Percentiles rank a stretch among this genome's conserved stretches.
These are phyloP conservation scores for Lecanoromycetidae sp. DNA, from an alignment of 2,329 filamentous ascomycete genomes.

Conservation along the genomic window DNA sequence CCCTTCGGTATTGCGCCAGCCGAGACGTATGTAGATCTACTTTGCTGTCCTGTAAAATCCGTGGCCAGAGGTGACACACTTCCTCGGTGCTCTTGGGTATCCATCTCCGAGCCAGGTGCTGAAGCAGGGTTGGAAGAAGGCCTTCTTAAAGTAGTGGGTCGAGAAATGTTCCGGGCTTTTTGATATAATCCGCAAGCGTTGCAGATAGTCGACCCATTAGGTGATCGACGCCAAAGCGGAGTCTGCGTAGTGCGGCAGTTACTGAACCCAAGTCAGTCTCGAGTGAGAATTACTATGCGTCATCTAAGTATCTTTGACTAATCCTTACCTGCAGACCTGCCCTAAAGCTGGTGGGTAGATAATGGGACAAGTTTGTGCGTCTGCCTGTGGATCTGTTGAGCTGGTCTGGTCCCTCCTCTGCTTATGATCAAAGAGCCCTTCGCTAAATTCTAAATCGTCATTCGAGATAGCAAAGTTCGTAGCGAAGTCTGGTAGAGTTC, in stretches of 20 bases:
- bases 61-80: constrained; percentile 26
- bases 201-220: constrained; percentile 87
- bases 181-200: constrained; percentile 94
- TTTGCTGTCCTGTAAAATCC: constrained; percentile 26
- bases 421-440: constrained; percentile 1
- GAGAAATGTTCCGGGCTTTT: constrained; percentile 82
- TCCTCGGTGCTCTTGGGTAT: constrained; percentile 28
- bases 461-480: not conserved
- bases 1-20: constrained; percentile 64
- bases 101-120: constrained; percentile 30
- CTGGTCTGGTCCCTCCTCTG: not conserved
- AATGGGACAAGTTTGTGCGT: constrained; percentile 16
- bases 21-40: constrained; percentile 57
- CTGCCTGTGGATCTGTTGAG: constrained; percentile 13
- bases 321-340: constrained; percentile 58
- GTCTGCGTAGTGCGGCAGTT: constrained; percentile 93
- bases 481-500: not conserved
- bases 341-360: constrained; percentile 38
- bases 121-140: constrained; percentile 36
- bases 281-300: too few species aligned
- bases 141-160: constrained; percentile 82
- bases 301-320: too few species aligned
- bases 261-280: constrained; percentile 36
- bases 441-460: not conserved
- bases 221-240: constrained; percentile 86